Evolutionary conservation across 1,284 basidiomycete genomes (phyloP).

Genomic region (Agaricales sp.): DNA sequence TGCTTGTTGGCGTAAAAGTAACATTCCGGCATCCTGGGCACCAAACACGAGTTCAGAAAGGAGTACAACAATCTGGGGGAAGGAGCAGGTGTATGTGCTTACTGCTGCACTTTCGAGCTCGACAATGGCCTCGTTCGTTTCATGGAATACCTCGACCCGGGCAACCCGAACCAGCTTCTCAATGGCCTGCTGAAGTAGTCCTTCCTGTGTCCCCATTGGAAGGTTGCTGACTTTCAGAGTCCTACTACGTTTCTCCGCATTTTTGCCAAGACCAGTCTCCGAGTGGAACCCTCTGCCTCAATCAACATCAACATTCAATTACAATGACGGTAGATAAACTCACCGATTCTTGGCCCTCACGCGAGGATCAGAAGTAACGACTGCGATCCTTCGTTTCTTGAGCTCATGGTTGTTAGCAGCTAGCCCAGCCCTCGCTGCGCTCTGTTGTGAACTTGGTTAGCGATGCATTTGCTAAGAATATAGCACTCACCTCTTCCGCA

Average conservation of each 20-base stretch:
- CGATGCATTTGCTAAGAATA: conserved; percentile 12
- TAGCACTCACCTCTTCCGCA: conserved; percentile 58
- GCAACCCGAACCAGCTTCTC: conserved; percentile 70
- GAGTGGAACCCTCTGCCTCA: conserved; percentile 27
- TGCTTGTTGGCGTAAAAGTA: conserved; percentile 60
- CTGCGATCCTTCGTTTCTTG: conserved; percentile 76
- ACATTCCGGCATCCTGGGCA: conserved; percentile 65
- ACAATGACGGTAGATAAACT: conserved; percentile 7
- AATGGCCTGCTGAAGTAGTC: conserved; percentile 77
- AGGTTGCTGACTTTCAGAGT: conserved; percentile 70
- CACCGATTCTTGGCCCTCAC: conserved; percentile 46
- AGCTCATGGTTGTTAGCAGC: conserved; percentile 78
- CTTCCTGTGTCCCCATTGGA: conserved; percentile 72
- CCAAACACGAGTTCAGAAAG: conserved; percentile 2
- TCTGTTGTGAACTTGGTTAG: conserved; percentile 5
- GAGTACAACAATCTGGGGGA: too few species aligned
- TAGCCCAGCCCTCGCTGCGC: conserved; percentile 62
- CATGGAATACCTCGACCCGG: conserved; percentile 66
- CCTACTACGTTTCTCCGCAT: conserved; percentile 54
- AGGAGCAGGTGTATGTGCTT: too few species aligned
- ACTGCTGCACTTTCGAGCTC: conserved; percentile 71
- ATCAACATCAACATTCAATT: conserved; percentile 1
- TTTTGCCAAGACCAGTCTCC: conserved; percentile 46
- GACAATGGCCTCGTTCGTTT: conserved; percentile 61
- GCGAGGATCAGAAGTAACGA: conserved; percentile 74